Evolutionary conservation across 2,329 filamentous ascomycete species (phyloP).

Genomic region (Fusarium haematococcum): DNA sequence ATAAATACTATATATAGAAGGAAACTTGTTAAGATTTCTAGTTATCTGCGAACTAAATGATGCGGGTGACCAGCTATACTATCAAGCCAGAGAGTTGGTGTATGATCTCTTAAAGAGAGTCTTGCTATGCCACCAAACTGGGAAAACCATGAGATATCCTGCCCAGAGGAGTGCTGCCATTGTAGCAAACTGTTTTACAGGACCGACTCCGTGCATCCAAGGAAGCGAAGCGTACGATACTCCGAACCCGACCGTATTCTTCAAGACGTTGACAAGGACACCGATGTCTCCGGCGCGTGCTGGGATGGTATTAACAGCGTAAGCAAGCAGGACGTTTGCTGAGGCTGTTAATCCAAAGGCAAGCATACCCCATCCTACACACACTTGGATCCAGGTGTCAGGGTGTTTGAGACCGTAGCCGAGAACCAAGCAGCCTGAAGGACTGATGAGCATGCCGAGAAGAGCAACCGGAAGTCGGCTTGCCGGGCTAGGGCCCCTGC

Average conservation of each 20-base stretch:
- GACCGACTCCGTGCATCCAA: slow-evolving; percentile 3
- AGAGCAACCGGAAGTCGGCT: background rate
- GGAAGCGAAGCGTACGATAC: slow-evolving; percentile 1
- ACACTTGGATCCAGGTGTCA: background rate
- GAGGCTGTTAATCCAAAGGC: slow-evolving; percentile 3
- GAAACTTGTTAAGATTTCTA: background rate
- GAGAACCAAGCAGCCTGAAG: slow-evolving; percentile 2
- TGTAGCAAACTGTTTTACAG: slow-evolving; percentile 1
- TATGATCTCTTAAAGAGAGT: background rate
- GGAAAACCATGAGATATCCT: slow-evolving; percentile 4
- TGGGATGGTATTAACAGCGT: slow-evolving; percentile 3
- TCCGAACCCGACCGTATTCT: slow-evolving; percentile 7
- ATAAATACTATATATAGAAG: background rate
- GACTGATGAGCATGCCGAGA: slow-evolving; percentile 1
- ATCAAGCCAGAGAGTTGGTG: background rate
- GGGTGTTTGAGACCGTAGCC: background rate
- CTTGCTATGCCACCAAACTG: slow-evolving; percentile 1
- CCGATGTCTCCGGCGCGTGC: slow-evolving; percentile 1
- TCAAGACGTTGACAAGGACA: slow-evolving; percentile 2
- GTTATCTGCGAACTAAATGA: too few relatives aligned
- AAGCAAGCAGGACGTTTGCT: slow-evolving; percentile 7
- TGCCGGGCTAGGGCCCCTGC: background rate
- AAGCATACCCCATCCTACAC: slow-evolving; percentile 1
- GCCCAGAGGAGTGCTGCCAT: slow-evolving; percentile 6
- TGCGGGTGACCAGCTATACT: background rate